Evolutionary conservation across 352 stramenopile species (phyloP), one percentile per base, ranked within the genome.

Genomic region (Phytophthora pistaciae): DNA sequence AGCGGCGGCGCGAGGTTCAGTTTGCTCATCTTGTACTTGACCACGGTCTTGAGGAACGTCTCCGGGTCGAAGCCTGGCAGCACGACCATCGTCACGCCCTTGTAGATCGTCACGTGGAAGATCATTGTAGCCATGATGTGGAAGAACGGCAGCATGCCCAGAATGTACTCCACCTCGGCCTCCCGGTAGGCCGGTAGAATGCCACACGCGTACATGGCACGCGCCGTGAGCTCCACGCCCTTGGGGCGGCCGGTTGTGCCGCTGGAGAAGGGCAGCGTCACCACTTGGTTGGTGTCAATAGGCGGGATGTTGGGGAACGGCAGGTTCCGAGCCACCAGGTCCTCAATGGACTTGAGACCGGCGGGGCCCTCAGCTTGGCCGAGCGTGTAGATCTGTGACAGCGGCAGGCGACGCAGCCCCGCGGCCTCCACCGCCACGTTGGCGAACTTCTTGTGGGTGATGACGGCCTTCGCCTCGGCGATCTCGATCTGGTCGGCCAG

Each of bases 91-190:
- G 87, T 88, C 42, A 85, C 69, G 11, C 91, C 93, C 71, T 90
- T 87, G 79, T 91, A 93, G 50, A 94, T 82, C 11, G 82, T 82
- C 54, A 95, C 85, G 44, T 98, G 79, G 50, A 97, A 78, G 38
- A 96, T 88, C 52, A 91, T 86, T 2, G 90, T 82, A 20, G 91
- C 94, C 78, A 98, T 98, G 55, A 99, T 99, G 73, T 99, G 97
- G 84, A 98, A 99, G 66, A 98, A 98, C 38, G 97, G 96, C 18
- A 99, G 81, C 61, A 95, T 70, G 1, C 70, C 79, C 14, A 97
- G 44, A n/a, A 36, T 60, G 52, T 70, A 74, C 3, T 79, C 44
- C n/a, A 73, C 6, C 8, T 77, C 59, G 2, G 81, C 73, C 58
- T 90, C 85, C 52, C 88, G 85, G 29, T 70, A 74, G 1, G 68